A percentile compares a stretch with the other conserved stretches of the same genome.
These are phyloP conservation scores for Xylaria sp. DNA, from an alignment of 2,329 filamentous ascomycete species.

Conservation along the genomic window DNA sequence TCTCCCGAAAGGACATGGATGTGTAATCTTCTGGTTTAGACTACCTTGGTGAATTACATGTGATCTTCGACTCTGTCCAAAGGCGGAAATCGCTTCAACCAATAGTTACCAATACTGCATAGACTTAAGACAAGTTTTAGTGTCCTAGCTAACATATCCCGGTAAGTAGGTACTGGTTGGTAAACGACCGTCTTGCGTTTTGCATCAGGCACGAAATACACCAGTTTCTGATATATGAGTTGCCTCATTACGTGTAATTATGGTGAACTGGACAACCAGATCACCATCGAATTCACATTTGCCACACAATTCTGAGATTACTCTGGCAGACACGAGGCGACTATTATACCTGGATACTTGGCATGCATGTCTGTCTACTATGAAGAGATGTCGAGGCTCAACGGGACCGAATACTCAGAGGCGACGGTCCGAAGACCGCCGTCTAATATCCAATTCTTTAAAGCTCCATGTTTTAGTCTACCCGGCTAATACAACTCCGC, in stretches of 20 bases:
- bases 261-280: background rate
- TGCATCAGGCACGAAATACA: background rate
- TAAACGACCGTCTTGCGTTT: background rate
- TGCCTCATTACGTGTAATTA: background rate
- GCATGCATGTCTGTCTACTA: background rate
- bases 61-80: background rate
- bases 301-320: background rate
- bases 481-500: constrained; percentile 69
- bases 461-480: constrained; percentile 68
- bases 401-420: constrained; percentile 69
- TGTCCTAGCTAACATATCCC: background rate
- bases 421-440: constrained; percentile 41
- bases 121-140: background rate
- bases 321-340: background rate
- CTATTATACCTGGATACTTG: background rate
- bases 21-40: background rate
- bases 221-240: background rate
- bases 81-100: background rate
- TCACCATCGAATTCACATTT: background rate
- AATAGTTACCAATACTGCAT: background rate
- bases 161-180: background rate
- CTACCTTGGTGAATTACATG: background rate
- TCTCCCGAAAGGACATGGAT: constrained; percentile 3
- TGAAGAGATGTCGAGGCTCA: constrained; percentile 54
- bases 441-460: constrained; percentile 71